These are phyloP conservation scores for Nitzschia sp. DNA, from an alignment of 108 stramenopile species.

Conservation along the genomic window DNA sequence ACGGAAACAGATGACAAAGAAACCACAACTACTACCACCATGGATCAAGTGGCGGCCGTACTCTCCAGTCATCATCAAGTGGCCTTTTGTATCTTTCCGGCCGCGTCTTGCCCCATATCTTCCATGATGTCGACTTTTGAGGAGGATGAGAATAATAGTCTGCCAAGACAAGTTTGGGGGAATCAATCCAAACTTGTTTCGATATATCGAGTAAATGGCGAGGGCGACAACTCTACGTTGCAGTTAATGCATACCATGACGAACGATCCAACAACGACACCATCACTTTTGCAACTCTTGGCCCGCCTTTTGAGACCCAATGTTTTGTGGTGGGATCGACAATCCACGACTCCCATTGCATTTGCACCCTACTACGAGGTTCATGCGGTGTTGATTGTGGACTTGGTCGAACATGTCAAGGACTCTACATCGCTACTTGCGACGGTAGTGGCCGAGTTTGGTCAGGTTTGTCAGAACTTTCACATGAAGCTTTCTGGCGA, in stretches of 20 bases:
- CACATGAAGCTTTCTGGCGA: too few species aligned
- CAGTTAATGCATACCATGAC: not conserved
- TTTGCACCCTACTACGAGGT: slow-evolving; percentile 53
- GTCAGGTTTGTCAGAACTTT: not conserved
- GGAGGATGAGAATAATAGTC: not conserved
- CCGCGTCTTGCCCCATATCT: slow-evolving; percentile 11
- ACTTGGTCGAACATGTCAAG: slow-evolving; percentile 33
- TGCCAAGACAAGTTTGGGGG: not conserved
- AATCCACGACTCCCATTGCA: slow-evolving; percentile 60
- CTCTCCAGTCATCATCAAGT: slow-evolving; percentile 13
- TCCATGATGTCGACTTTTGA: not conserved
- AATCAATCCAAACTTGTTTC: not conserved
- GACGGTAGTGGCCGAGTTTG: not conserved
- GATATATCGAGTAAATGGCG: not conserved
- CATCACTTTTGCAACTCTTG: slow-evolving; percentile 22
- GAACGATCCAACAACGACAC: not conserved
- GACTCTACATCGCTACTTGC: not conserved
- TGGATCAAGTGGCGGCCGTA: slow-evolving; percentile 16
- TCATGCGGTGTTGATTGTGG: slow-evolving; percentile 68
- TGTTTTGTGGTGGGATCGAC: slow-evolving; percentile 69
- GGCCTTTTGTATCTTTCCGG: slow-evolving; percentile 14
- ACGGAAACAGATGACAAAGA: not conserved
- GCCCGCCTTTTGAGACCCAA: slow-evolving; percentile 50
- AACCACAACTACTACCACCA: not conserved
- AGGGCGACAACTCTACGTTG: too few species aligned